Evolutionary conservation across 371 early-diverging fungal genomes (phyloP).

Genomic region (Mucor circinelloides): DNA sequence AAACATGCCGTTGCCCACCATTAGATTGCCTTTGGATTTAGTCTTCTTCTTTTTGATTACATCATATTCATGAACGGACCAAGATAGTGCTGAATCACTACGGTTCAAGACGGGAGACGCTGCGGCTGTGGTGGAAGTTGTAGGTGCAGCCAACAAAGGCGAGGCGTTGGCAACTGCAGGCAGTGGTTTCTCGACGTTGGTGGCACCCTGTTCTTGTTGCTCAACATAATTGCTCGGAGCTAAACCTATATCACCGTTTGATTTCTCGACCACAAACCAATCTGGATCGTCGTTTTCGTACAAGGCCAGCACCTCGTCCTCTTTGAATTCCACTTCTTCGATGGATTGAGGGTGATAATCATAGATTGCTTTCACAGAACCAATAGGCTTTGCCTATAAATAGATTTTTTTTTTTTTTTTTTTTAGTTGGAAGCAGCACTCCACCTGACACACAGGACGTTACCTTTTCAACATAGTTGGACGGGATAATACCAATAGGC

Average conservation of each 20-base stretch:
- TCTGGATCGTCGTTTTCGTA: slow-evolving; percentile 79
- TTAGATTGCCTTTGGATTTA: slow-evolving; percentile 67
- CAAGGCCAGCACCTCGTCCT: slow-evolving; percentile 70
- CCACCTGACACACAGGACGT: neutral
- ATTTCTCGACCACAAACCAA: slow-evolving; percentile 72
- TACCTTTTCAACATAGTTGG: slow-evolving; percentile 73
- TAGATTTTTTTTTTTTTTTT: neutral
- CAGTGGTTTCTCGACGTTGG: neutral
- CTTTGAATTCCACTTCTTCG: slow-evolving; percentile 78
- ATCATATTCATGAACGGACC: slow-evolving; percentile 31
- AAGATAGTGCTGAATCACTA: slow-evolving; percentile 39
- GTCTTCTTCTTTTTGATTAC: slow-evolving; percentile 64
- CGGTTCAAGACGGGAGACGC: slow-evolving; percentile 25
- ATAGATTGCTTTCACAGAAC: slow-evolving; percentile 70
- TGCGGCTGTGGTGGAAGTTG: neutral
- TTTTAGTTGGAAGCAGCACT: neutral
- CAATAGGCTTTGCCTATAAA: slow-evolving; percentile 46
- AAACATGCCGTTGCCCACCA: slow-evolving; percentile 64
- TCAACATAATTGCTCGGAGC: slow-evolving; percentile 83
- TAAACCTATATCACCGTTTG: slow-evolving; percentile 62
- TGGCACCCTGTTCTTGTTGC: neutral
- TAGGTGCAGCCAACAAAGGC: neutral
- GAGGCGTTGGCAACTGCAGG: neutral
- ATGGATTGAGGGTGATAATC: slow-evolving; percentile 74
- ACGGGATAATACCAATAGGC: slow-evolving; percentile 76